Evolutionary conservation across 495 filamentous ascomycete species (phyloP).

Genomic region (Saxispiralis lemnorum): DNA sequence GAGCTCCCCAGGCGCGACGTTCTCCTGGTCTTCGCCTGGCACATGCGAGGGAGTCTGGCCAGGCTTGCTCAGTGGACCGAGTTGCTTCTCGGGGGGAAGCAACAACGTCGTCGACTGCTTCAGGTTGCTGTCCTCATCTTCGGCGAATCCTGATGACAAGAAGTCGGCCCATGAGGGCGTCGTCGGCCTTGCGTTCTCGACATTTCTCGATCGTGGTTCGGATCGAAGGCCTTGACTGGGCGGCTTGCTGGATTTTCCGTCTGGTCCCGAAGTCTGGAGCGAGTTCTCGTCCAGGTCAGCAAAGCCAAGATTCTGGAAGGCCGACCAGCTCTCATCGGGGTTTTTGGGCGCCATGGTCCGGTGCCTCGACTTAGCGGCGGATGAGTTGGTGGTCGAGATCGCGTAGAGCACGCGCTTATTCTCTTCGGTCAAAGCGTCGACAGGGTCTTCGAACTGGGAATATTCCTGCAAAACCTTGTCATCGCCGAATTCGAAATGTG

Average conservation of each 20-base stretch:
- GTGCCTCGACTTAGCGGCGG: conserved; percentile 30
- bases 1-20: conserved; percentile 77
- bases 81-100: conserved; percentile 76
- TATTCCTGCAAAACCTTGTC: conserved; percentile 68
- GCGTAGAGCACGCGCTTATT: conserved; percentile 75
- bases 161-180: conserved; percentile 98
- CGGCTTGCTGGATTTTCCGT: conserved; percentile 5
- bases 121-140: conserved; percentile 35
- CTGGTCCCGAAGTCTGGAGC: background rate
- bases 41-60: conserved; percentile 7
- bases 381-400: conserved; percentile 79
- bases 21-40: conserved; percentile 30
- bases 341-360: background rate
- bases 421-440: conserved; percentile 78
- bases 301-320: conserved; percentile 91
- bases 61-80: conserved; percentile 54
- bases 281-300: conserved; percentile 33
- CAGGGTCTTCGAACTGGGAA: conserved; percentile 74
- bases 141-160: conserved; percentile 76
- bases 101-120: conserved; percentile 40
- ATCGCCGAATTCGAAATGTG: conserved; percentile 85
- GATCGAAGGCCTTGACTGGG: conserved; percentile 33
- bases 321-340: conserved; percentile 81
- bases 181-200: conserved; percentile 61
- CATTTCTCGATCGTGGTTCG: conserved; percentile 40